Conservation (phyloP, 140 eudicot genomes). For the Stevia rebaudiana region DNA sequence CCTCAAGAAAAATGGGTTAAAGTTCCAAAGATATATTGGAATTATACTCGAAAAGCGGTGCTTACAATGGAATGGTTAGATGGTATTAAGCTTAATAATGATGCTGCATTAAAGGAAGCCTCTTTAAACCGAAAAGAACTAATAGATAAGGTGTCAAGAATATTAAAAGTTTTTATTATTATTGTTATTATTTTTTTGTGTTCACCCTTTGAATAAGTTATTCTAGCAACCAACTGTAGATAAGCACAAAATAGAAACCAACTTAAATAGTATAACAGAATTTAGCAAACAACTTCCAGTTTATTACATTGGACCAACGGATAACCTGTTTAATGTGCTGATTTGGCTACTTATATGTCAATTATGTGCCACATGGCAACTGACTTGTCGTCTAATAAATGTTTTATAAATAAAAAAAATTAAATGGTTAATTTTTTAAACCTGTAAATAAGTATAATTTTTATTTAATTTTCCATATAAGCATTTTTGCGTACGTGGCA, state of each 20-base stretch:
- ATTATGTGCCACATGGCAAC: background rate
- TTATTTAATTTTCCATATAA: background rate
- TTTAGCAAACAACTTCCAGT: background rate
- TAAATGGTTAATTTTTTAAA: background rate
- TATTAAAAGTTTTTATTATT: background rate
- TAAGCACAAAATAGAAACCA: background rate
- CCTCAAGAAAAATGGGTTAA: constrained; percentile 40
- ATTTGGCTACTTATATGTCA: background rate
- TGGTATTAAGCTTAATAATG: constrained; percentile 88
- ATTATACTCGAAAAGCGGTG: constrained; percentile 77
- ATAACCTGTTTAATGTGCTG: background rate
- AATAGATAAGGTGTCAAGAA: constrained; percentile 60
- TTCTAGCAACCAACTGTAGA: constrained; percentile 1
- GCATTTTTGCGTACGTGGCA: background rate
- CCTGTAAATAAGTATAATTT: background rate
- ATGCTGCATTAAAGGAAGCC: constrained; percentile 46
- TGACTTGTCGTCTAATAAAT: background rate
- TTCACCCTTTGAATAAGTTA: too few relatives aligned
- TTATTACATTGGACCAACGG: background rate
- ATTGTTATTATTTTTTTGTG: too few relatives aligned
- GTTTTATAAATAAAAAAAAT: background rate
- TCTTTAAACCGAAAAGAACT: constrained; percentile 63
- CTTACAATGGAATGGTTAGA: constrained; percentile 99
- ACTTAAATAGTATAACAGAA: background rate
- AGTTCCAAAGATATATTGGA: constrained; percentile 94